Evolutionary conservation across 139 green algal genomes (phyloP), one percentile per base, ranked within the genome.

Genomic region (Chlorokybus atmophyticus): DNA sequence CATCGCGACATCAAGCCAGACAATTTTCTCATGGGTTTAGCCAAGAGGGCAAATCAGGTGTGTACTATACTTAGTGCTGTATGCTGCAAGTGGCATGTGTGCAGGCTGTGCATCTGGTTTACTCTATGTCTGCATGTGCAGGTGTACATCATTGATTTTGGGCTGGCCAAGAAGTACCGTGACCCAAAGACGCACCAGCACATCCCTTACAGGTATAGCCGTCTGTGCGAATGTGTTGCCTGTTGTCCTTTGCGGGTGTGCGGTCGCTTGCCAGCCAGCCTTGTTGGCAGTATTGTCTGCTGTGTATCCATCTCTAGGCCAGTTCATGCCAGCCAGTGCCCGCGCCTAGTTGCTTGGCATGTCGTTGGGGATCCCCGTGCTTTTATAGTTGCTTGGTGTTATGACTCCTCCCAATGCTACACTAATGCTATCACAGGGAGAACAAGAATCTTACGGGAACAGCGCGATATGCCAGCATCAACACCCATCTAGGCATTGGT

Each of bases 61-160:
- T 21, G 50, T n/a, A n/a, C n/a, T n/a, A n/a, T n/a, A n/a, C n/a
- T n/a, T n/a, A n/a, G n/a, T n/a, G n/a, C n/a, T n/a, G n/a, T n/a
- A n/a, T n/a, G n/a, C n/a, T n/a, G n/a, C n/a, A n/a, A n/a, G n/a
- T n/a, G n/a, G n/a, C n/a, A n/a, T n/a, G n/a, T n/a, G n/a, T n/a
- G n/a, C n/a, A n/a, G n/a, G n/a, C n/a, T n/a, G n/a, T n/a, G n/a
- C n/a, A n/a, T n/a, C n/a, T n/a, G n/a, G n/a, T n/a, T n/a, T n/a
- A n/a, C n/a, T n/a, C n/a, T n/a, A n/a, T n/a, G n/a, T n/a, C n/a
- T n/a, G n/a, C n/a, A n/a, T n/a, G n/a, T 44, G 14, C 80, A 94
- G 72, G 92, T 99, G 51, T 91, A 97, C 78, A 90, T 98, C 66
- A 99, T 99, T 51, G 92, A 99, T 68, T 99, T 98, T 79, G 92